Evolutionary conservation across 1,139 yeast genomes (phyloP).

Genomic region (Hansenula anomala): DNA sequence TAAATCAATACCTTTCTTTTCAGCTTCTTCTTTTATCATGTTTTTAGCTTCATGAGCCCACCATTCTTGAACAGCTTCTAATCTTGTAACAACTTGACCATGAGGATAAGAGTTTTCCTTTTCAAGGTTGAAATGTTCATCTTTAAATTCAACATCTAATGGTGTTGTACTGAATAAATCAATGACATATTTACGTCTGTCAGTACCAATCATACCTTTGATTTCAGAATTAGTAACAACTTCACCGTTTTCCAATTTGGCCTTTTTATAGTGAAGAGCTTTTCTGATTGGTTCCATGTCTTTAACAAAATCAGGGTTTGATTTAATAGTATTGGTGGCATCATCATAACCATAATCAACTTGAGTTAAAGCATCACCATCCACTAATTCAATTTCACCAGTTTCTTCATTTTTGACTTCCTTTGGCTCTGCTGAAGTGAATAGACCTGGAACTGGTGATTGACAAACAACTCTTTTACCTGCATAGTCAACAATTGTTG

Average conservation of each 20-base stretch:
- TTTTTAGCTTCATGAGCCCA: constrained; percentile 67
- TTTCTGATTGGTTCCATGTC: constrained; percentile 63
- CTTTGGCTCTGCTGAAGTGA: constrained; percentile 36
- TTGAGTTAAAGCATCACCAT: constrained; percentile 31
- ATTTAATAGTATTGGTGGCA: constrained; percentile 38
- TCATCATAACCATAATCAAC: constrained; percentile 80
- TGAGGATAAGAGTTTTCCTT: constrained; percentile 63
- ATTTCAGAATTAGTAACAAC: constrained; percentile 71
- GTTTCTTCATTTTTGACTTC: constrained; percentile 27
- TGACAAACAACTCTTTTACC: constrained; percentile 89
- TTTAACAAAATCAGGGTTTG: constrained; percentile 46
- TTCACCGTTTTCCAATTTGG: constrained; percentile 46
- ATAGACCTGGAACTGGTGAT: constrained; percentile 96
- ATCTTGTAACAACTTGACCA: constrained; percentile 70
- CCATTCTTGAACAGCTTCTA: constrained; percentile 90
- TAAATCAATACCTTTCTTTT: constrained; percentile 27
- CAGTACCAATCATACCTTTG: constrained; percentile 84
- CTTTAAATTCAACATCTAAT: constrained; percentile 72
- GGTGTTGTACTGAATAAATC: constrained; percentile 86
- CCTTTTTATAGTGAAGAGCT: constrained; percentile 73
- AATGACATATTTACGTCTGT: constrained; percentile 77
- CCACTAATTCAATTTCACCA: constrained; percentile 22
- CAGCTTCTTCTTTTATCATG: constrained; percentile 44
- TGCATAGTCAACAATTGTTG: constrained; percentile 82
- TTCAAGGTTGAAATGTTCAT: constrained; percentile 39